Evolutionary conservation across 495 filamentous ascomycete species (phyloP).

Genomic region (Hypomontagnella monticulosa): DNA sequence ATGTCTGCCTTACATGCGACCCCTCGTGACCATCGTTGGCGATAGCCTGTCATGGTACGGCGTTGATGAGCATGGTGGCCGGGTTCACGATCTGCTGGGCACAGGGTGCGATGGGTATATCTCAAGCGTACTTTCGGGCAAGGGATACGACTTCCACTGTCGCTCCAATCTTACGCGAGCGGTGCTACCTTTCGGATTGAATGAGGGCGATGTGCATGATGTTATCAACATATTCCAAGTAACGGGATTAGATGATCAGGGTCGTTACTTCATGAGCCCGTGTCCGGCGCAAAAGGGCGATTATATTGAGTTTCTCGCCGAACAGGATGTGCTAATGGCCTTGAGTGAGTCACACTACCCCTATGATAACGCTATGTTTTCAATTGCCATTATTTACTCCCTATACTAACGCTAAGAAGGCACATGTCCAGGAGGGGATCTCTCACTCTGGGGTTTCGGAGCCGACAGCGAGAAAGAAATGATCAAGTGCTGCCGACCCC

Average conservation of each 20-base stretch:
- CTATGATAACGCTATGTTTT: conserved; percentile 8
- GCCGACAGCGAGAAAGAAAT: conserved; percentile 70
- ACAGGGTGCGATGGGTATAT: conserved; percentile 82
- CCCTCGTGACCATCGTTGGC: conserved; percentile 73
- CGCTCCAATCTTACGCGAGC: conserved; percentile 82
- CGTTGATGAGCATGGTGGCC: conserved; percentile 62
- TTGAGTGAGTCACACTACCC: conserved; percentile 56
- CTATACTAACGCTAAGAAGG: conserved; percentile 46
- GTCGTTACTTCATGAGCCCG: conserved; percentile 79
- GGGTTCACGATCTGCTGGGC: conserved; percentile 78
- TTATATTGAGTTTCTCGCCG: conserved; percentile 80
- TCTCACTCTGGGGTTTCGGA: conserved; percentile 80
- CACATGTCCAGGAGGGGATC: conserved; percentile 67
- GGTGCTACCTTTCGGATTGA: conserved; percentile 70
- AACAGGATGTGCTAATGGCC: conserved; percentile 78
- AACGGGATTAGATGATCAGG: conserved; percentile 74
- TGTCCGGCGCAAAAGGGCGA: conserved; percentile 73
- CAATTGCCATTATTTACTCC: conserved; percentile 43
- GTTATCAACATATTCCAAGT: conserved; percentile 86
- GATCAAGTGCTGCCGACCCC: conserved; percentile 76
- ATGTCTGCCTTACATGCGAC: conserved; percentile 77
- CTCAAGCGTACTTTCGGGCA: conserved; percentile 68
- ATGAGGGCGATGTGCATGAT: conserved; percentile 80
- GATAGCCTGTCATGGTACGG: conserved; percentile 71
- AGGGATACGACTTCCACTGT: conserved; percentile 77